These are phyloP conservation scores for Salvia sclarea DNA, from an alignment of 305 asterid species.

Conservation along the genomic window DNA sequence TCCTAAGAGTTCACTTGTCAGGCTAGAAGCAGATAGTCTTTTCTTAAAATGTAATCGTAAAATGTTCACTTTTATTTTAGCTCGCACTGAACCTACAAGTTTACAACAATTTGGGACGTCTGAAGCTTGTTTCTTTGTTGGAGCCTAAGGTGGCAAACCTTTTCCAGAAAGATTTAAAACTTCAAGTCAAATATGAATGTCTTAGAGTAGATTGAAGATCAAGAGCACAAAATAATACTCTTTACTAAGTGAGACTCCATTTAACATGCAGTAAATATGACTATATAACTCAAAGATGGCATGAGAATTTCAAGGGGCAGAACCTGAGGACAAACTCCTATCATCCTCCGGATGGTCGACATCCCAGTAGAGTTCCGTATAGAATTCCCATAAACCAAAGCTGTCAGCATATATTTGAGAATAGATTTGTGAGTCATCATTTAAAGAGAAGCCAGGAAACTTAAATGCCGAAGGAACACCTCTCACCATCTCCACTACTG, in stretches of 20 bases:
- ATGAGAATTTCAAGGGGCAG: slow-evolving; percentile 23
- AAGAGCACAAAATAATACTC: neutral
- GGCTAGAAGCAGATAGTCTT: neutral
- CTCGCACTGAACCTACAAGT: slow-evolving; percentile 3
- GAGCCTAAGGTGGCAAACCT: neutral
- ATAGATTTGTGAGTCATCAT: slow-evolving; percentile 25
- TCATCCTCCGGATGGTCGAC: slow-evolving; percentile 75
- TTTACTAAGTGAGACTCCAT: neutral
- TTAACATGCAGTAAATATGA: slow-evolving; percentile 16
- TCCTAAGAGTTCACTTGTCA: neutral
- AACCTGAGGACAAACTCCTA: slow-evolving; percentile 98
- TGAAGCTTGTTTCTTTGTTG: slow-evolving; percentile 4
- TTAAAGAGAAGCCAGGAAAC: slow-evolving; percentile 20
- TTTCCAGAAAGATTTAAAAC: neutral
- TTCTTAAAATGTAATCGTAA: slow-evolving; percentile 5
- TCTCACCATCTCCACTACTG: slow-evolving; percentile 89
- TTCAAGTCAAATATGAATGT: neutral
- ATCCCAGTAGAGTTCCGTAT: slow-evolving; percentile 71
- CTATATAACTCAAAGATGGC: slow-evolving; percentile 1
- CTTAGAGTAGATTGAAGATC: slow-evolving; percentile 15
- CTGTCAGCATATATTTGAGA: slow-evolving; percentile 46
- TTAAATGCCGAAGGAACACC: slow-evolving; percentile 19
- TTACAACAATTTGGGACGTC: neutral
- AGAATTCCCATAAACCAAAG: slow-evolving; percentile 79
- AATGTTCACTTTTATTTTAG: slow-evolving; percentile 15